Evolutionary conservation across 257 asterid species (phyloP), one percentile per base, ranked within the genome.

Genomic region (Solanum paucissectum): DNA sequence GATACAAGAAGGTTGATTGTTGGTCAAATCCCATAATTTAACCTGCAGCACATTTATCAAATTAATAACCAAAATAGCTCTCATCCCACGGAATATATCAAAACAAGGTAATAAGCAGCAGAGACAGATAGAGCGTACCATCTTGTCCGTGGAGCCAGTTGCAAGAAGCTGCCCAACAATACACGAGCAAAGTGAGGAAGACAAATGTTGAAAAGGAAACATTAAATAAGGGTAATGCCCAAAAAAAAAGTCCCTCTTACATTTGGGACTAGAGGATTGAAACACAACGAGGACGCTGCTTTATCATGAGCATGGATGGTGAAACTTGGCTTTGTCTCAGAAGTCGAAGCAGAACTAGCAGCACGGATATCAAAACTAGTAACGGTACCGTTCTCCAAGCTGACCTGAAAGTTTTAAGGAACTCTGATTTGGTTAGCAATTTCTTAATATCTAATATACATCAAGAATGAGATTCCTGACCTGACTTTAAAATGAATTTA

Each of bases 251-350:
- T 36, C 38, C 38, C 38, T 36, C 88, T 6, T 90, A 95, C 99
- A 93, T 97, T 97, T 86, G 96, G 98, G 66, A 91, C 92, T 69
- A 84, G 77, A 46, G 84, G 91, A 89, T 93, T 94, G 89, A 93
- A 97, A 42, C 98, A 93, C 86, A 97, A 83, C 5, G 95, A 36
- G 88, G 93, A 93, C 89, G 93, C 99, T 46, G 98, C 98, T 90
- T 95, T 95, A 89, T 94, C 98, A 90, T 96, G 99, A 23, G 99
- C 98, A 87, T 97, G 98, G 89, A 97, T 90, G 82, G 98, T 93
- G 90, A 97, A 97, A 85, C 89, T 92, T 87, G 98, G 96, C 91
- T 90, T 92, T 66, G 94, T 87, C 90, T 88, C 90, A 29, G 94
- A 90, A 37, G 94, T 86, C 33, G 46, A 46, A 87, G 91, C 89